These are phyloP conservation scores for Ceriops tagal DNA, from an alignment of 345 rosid genomes.

Conservation along the genomic window DNA sequence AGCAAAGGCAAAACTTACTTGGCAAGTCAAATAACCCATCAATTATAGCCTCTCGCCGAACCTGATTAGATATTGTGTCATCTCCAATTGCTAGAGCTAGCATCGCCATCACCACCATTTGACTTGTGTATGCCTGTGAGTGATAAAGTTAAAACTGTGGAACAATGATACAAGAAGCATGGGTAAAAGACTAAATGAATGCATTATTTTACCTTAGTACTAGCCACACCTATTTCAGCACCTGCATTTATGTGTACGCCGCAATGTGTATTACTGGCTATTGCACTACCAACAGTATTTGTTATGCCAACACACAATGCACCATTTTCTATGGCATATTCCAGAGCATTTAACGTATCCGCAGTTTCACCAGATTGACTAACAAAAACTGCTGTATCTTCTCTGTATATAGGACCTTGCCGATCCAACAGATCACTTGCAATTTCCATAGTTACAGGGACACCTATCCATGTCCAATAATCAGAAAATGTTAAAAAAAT, in stretches of 20 bases:
- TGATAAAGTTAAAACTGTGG: neutral
- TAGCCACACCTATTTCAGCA: constrained; percentile 94
- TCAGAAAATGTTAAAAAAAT: constrained; percentile 11
- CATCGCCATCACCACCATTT: constrained; percentile 96
- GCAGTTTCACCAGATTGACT: constrained; percentile 99
- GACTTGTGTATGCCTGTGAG: constrained; percentile 92
- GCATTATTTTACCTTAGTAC: constrained; percentile 68
- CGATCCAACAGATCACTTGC: constrained; percentile 96
- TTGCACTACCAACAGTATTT: constrained; percentile 93
- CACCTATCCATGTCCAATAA: constrained; percentile 39
- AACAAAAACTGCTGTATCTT: constrained; percentile 94
- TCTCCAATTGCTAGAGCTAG: constrained; percentile 89
- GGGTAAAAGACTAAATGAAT: neutral
- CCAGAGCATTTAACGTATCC: constrained; percentile 78
- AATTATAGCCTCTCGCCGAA: constrained; percentile 78
- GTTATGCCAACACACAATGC: constrained; percentile 97
- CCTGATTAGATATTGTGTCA: constrained; percentile 74
- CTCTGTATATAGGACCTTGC: constrained; percentile 94
- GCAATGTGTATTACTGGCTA: constrained; percentile 85
- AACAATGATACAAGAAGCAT: constrained; percentile 1
- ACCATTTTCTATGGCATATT: constrained; percentile 80
- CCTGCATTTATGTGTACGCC: constrained; percentile 97
- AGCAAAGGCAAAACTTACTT: constrained; percentile 40
- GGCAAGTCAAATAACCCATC: constrained; percentile 91
- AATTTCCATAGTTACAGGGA: constrained; percentile 97